These are phyloP conservation scores for Erysiphe neolycopersici DNA, from an alignment of 2,329 filamentous ascomycete species.

Conservation along the genomic window DNA sequence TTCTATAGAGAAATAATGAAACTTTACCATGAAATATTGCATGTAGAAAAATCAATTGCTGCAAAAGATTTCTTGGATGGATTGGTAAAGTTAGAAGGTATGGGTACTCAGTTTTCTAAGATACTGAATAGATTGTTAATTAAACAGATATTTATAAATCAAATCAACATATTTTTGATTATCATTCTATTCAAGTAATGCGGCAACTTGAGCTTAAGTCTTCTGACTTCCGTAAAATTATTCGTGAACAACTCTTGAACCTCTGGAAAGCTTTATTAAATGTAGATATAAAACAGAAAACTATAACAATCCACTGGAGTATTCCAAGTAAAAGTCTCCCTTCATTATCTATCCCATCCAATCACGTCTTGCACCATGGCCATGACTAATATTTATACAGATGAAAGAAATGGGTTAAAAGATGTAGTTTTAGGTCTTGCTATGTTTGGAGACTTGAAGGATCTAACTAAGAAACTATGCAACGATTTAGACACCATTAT, in stretches of 20 bases:
- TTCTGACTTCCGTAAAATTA: constrained; percentile 35
- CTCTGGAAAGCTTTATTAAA: constrained; percentile 46
- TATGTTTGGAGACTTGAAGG: constrained; percentile 32
- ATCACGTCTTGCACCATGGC: not conserved
- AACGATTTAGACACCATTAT: constrained; percentile 34
- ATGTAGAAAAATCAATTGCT: constrained; percentile 30
- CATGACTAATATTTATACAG: constrained; percentile 1
- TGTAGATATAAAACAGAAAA: constrained; percentile 27
- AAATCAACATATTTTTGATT: constrained; percentile 30
- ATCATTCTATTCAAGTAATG: constrained; percentile 33
- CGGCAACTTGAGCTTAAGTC: constrained; percentile 37
- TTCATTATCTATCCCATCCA: not conserved
- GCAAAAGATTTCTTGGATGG: constrained; percentile 29
- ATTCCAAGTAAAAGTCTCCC: constrained; percentile 2
- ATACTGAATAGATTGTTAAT: constrained; percentile 7
- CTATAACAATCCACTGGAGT: constrained; percentile 23
- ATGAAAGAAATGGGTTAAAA: constrained; percentile 20
- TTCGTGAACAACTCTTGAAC: constrained; percentile 37
- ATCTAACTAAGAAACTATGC: constrained; percentile 32
- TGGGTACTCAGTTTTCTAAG: constrained; percentile 5
- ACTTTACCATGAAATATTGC: constrained; percentile 32
- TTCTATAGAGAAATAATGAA: constrained; percentile 24
- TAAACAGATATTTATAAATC: constrained; percentile 25
- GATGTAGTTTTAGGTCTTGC: constrained; percentile 29
- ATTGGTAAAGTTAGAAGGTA: constrained; percentile 28